phyloP scores from a whole-genome alignment of 2,329 filamentous ascomycete genomes.

The Helotiales sp. region DNA sequence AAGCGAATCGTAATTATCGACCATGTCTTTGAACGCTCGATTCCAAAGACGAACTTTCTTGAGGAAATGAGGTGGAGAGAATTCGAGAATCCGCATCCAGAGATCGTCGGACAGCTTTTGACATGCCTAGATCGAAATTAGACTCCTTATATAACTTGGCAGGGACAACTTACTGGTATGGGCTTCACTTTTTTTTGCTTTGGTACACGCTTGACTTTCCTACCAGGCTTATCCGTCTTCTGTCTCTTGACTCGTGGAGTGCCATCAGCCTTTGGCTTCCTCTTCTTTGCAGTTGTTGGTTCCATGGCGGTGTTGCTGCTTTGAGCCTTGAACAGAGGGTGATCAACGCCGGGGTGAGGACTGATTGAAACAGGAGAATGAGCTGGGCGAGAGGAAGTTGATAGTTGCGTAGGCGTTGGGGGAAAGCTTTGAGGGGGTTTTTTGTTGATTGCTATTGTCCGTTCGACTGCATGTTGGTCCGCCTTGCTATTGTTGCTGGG shows the following conservation, averaged over 20 bases:
- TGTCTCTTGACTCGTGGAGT: conserved; percentile 2
- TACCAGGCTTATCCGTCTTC: conserved; percentile 1
- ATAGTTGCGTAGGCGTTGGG: background rate
- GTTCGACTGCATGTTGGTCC: background rate
- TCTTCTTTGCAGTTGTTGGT: conserved; percentile 5
- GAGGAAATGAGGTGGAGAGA: conserved; percentile 39
- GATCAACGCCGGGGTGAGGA: conserved; percentile 1
- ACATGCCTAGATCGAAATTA: conserved; percentile 27
- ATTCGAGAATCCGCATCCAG: conserved; percentile 42
- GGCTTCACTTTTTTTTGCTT: conserved; percentile 28
- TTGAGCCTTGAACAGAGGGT: background rate
- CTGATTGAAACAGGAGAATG: conserved; percentile 9
- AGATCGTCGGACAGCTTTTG: conserved; percentile 25
- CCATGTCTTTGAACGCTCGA: conserved; percentile 28
- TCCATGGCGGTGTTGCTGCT: background rate
- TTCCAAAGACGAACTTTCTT: conserved; percentile 38
- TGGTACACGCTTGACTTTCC: conserved; percentile 6
- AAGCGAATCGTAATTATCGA: conserved; percentile 37
- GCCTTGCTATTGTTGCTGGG: conserved; percentile 10
- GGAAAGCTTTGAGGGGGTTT: background rate
- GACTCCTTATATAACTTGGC: background rate
- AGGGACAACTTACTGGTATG: conserved; percentile 28
- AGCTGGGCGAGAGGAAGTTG: background rate
- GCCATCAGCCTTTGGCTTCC: conserved; percentile 12
- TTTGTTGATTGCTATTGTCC: conserved; percentile 6